Evolutionary conservation across 768 basidiomycete species (phyloP).

Genomic region (Amanita thiersii): DNA sequence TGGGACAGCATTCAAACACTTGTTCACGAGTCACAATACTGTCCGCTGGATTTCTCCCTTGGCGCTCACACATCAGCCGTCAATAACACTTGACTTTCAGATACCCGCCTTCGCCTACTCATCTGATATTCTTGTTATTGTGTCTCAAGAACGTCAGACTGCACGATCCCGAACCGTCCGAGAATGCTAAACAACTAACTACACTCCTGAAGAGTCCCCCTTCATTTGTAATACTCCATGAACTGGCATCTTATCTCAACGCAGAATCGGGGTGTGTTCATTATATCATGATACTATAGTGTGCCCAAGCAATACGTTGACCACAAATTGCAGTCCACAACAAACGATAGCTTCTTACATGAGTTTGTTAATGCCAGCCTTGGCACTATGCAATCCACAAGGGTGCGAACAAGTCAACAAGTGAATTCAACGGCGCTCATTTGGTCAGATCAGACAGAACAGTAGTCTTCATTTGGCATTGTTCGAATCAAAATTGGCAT

Average conservation of each 20-base stretch:
- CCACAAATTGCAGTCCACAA: background rate
- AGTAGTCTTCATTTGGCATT: conserved; percentile 36
- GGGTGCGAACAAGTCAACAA: conserved; percentile 7
- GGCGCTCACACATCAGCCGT: background rate
- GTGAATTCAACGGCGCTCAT: background rate
- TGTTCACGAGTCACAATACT: conserved; percentile 41
- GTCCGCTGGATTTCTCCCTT: conserved; percentile 27
- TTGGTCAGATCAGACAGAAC: no score
- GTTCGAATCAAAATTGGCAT: conserved; percentile 45
- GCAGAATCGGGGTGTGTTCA: no score
- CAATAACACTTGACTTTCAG: background rate
- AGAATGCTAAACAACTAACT: no score
- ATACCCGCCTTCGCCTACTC: conserved; percentile 55
- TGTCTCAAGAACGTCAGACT: background rate
- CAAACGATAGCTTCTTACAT: conserved; percentile 21
- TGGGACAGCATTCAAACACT: conserved; percentile 23
- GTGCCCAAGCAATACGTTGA: no score
- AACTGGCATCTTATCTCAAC: conserved; percentile 49
- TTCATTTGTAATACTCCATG: conserved; percentile 35
- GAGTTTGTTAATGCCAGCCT: conserved; percentile 14
- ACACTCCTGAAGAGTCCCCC: no score
- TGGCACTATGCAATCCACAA: conserved; percentile 14
- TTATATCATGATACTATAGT: no score
- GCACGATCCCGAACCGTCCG: no score
- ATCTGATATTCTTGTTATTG: conserved; percentile 40